phyloP scores from a whole-genome alignment of 164 flowering plant genomes.

The Magnolia officinalis region DNA sequence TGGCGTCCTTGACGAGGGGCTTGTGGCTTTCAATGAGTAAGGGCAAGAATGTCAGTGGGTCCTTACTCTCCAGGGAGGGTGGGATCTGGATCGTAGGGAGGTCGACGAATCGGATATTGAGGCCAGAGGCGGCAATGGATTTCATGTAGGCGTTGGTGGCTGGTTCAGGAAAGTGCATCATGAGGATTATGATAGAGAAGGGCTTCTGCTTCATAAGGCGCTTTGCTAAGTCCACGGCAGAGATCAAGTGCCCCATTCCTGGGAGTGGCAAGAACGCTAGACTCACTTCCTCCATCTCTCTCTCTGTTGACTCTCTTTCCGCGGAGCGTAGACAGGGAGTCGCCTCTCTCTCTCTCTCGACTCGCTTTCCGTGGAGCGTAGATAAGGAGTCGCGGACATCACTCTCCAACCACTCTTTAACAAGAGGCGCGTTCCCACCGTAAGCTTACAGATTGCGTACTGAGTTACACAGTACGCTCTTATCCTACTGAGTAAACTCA shows the following conservation, averaged over 20 bases:
- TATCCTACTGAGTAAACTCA: too few relatives aligned
- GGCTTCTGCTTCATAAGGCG: background rate
- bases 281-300: background rate
- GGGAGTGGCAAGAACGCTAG: slow-evolving; percentile 7
- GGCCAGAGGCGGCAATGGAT: slow-evolving; percentile 5
- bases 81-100: slow-evolving; percentile 4
- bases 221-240: slow-evolving; percentile 11
- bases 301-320: background rate
- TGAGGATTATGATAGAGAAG: slow-evolving; percentile 8
- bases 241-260: background rate
- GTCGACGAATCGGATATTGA: slow-evolving; percentile 2
- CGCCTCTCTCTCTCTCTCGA: background rate
- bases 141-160: background rate
- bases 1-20: slow-evolving; percentile 1
- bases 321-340: too few relatives aligned
- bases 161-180: background rate
- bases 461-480: too few relatives aligned
- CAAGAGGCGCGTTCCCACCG: too few relatives aligned
- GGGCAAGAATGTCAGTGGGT: background rate
- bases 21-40: background rate
- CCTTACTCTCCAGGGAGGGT: background rate
- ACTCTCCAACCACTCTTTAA: too few relatives aligned
- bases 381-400: too few relatives aligned
- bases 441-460: too few relatives aligned
- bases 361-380: background rate